phyloP scores from a whole-genome alignment of 1,139 yeast species.

The Hansenula lynferdii region DNA sequence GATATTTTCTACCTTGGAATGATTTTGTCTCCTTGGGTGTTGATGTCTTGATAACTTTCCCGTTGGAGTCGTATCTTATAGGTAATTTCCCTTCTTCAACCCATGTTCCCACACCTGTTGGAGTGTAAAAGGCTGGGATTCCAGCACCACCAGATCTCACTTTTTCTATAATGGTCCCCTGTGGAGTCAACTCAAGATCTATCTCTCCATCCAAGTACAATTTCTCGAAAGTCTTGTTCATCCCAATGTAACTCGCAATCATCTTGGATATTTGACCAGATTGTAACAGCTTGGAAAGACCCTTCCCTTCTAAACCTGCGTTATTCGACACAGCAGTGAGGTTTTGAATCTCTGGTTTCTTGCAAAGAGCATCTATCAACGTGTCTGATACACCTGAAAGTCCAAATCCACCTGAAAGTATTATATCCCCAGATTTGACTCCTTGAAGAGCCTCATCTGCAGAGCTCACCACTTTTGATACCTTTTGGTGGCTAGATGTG shows the following conservation, averaged over 20 bases:
- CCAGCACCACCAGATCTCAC: constrained; percentile 49
- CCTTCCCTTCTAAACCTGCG: constrained; percentile 44
- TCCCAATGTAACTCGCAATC: constrained; percentile 45
- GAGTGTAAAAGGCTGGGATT: constrained; percentile 44
- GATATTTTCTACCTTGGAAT: constrained; percentile 38
- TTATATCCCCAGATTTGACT: constrained; percentile 30
- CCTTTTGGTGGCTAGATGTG: not conserved
- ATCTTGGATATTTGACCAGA: constrained; percentile 41
- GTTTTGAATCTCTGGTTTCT: constrained; percentile 29
- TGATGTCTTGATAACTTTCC: constrained; percentile 31
- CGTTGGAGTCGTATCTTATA: constrained; percentile 30
- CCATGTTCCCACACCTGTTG: constrained; percentile 50
- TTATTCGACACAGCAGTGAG: constrained; percentile 46
- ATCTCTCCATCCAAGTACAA: constrained; percentile 39
- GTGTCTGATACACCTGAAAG: constrained; percentile 45
- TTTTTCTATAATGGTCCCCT: constrained; percentile 46
- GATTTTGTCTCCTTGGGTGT: constrained; percentile 38
- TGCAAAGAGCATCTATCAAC: constrained; percentile 34
- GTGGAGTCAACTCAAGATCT: constrained; percentile 44
- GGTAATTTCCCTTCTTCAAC: constrained; percentile 45
- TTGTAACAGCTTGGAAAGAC: constrained; percentile 36
- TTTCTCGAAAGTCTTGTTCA: constrained; percentile 38
- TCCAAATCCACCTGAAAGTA: constrained; percentile 45
- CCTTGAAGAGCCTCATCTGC: constrained; percentile 30
- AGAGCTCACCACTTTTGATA: constrained; percentile 23